Base-by-base conservation (phyloP, 2,329 filamentous ascomycete species). In the Verticillium longisporum region DNA sequence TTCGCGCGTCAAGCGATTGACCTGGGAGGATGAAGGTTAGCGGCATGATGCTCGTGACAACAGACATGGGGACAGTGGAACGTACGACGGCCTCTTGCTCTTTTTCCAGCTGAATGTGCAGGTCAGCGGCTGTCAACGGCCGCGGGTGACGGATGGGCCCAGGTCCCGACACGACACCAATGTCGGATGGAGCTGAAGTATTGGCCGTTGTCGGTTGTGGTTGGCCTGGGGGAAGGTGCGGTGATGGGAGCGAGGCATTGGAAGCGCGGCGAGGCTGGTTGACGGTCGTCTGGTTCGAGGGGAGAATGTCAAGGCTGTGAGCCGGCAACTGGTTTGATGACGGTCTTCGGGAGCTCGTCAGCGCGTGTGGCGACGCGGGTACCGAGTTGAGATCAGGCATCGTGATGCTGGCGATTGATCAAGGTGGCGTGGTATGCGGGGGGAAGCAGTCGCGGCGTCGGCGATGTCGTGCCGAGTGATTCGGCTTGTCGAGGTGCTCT, bases 31-130 rank as follows among this genome's bases (percentile, higher is more conserved):
- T 1, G 33, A 7, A 6, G 6, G 57, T 66, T 60, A 66, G 61
- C 55, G 10, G 5, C 38, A 45, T 33, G 18, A 14, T 61, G 58
- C 58, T 61, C 15, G 6, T 18, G 18, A 7, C 15, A 53, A 33
- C 13, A 10, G 4, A 10, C 4, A n/a, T 11, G 11, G 54, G 32
- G n/a, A 33, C 13, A 18, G 58, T 15, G 2, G 13, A 13, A 77
- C 86, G 65, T 81, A 95, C 93, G 68, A 97, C 89, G 38, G 92
- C 91, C 75, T 98, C 94, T 69, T 98, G 93, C 72, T 98, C 94
- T 74, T 96, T 95, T 75, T 98, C 94, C 33, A 97, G 81, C 77
- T 97, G 87, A 62, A 90, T 81, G 74, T 97, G 92, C 63, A 98
- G 81, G 73, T 98, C 94, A 3, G 92, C 90, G 1, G 92, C 88